phyloP scores from a whole-genome alignment of 345 rosid genomes.

The Eucalyptus cloeziana region DNA sequence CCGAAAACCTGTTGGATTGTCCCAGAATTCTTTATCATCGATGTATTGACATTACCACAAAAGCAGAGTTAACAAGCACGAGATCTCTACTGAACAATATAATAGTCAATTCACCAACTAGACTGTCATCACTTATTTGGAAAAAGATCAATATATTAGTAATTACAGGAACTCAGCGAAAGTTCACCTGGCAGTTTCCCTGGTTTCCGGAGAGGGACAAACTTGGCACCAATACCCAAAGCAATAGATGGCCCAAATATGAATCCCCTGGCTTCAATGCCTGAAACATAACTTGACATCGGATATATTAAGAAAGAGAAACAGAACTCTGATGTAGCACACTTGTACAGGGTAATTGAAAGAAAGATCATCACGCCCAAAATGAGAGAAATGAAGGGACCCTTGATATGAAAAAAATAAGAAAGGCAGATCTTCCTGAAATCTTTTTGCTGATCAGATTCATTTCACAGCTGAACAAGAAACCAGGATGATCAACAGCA shows the following conservation, averaged over 20 bases:
- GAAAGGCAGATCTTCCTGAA: not conserved
- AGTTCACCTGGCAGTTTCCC: slow-evolving; percentile 62
- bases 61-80: not conserved
- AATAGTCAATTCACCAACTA: not conserved
- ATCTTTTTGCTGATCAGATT: not conserved
- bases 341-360: not conserved
- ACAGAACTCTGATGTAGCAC: not conserved
- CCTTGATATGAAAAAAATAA: not conserved
- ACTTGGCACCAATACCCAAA: slow-evolving; percentile 80
- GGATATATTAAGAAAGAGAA: not conserved
- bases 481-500: not conserved
- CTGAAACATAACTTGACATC: slow-evolving; percentile 10
- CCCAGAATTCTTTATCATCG: not conserved
- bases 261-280: slow-evolving; percentile 87
- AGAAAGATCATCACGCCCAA: not conserved
- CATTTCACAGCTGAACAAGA: not conserved
- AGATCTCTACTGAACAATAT: not conserved
- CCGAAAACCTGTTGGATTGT: not conserved
- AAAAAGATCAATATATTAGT: not conserved
- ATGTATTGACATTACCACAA: not conserved
- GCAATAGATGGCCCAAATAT: slow-evolving; percentile 82
- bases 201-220: slow-evolving; percentile 75
- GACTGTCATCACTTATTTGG: not conserved
- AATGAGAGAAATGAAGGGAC: not conserved
- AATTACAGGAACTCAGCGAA: not conserved